Conservation (phyloP, 106 monocot species). For the Dioscorea zingiberensis region DNA sequence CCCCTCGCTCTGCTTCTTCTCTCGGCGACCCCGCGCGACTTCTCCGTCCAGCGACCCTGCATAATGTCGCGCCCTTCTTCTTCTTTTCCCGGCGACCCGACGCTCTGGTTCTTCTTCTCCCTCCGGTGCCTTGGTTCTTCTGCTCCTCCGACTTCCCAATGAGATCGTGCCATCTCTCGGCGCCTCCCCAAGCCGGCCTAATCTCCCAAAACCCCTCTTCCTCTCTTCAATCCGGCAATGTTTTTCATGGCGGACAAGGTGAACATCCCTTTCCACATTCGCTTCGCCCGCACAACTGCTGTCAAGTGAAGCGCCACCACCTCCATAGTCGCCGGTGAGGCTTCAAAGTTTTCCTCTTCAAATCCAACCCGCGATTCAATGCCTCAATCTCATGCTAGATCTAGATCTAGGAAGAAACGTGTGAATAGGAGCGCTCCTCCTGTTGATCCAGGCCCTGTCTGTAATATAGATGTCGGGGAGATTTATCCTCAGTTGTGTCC, state of each 20-base stretch:
- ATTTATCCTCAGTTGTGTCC: constrained; percentile 57
- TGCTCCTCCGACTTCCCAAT: too few species aligned
- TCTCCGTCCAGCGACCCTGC: too few species aligned
- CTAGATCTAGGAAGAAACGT: constrained; percentile 18
- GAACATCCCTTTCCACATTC: constrained; percentile 19
- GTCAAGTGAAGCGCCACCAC: constrained; percentile 9
- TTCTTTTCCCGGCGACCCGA: too few species aligned
- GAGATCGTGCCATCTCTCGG: too few species aligned
- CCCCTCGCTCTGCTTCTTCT: too few species aligned
- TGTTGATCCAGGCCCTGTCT: background rate
- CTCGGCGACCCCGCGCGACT: too few species aligned
- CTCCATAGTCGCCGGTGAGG: background rate
- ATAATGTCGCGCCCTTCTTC: too few species aligned
- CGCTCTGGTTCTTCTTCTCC: too few species aligned
- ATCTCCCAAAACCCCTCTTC: too few species aligned
- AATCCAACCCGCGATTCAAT: background rate
- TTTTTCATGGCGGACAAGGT: constrained; percentile 38
- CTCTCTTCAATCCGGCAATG: background rate
- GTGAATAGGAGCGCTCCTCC: background rate
- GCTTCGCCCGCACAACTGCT: constrained; percentile 27
- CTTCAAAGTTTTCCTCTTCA: background rate
- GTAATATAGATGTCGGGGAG: constrained; percentile 10
- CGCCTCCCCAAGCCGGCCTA: too few species aligned
- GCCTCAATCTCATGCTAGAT: background rate
- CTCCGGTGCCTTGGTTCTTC: too few species aligned